Evolutionary conservation across 768 basidiomycete genomes (phyloP).

Genomic region (Royoungia palumana): DNA sequence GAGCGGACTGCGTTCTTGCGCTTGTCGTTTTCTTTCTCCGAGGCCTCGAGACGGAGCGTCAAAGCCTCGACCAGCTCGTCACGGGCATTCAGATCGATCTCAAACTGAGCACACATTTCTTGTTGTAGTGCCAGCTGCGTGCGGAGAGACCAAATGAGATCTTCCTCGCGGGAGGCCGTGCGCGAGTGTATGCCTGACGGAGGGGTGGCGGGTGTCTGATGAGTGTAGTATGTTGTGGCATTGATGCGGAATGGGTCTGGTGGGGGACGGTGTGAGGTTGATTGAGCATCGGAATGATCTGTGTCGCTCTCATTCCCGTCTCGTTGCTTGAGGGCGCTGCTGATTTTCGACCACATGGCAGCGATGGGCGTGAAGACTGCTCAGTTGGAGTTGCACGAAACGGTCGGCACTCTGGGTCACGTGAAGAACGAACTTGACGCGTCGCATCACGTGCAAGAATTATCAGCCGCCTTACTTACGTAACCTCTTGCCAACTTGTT

Average conservation of each 20-base stretch:
- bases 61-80: slow-evolving; percentile 70
- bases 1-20: slow-evolving; percentile 49
- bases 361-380: slow-evolving; percentile 2
- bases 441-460: slow-evolving; percentile 21
- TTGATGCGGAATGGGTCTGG: slow-evolving; percentile 75
- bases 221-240: slow-evolving; percentile 74
- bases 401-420: slow-evolving; percentile 16
- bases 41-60: slow-evolving; percentile 46
- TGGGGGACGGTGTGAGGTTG: slow-evolving; percentile 38
- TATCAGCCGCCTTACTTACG: too few relatives aligned
- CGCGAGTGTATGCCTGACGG: slow-evolving; percentile 50
- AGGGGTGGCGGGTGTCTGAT: slow-evolving; percentile 67
- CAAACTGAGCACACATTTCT: slow-evolving; percentile 73
- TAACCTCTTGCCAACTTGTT: too few relatives aligned
- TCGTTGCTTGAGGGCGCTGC: slow-evolving; percentile 49
- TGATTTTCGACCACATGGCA: slow-evolving; percentile 62
- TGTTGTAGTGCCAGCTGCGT: slow-evolving; percentile 73
- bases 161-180: slow-evolving; percentile 68
- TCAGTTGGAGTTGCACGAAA: not conserved
- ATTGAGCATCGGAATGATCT: slow-evolving; percentile 15
- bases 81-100: slow-evolving; percentile 67
- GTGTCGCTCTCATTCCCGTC: slow-evolving; percentile 22
- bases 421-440: slow-evolving; percentile 30
- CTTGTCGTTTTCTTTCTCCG: slow-evolving; percentile 63
- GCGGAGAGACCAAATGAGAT: slow-evolving; percentile 66